These are phyloP conservation scores for Angomonas desouzai DNA, from an alignment of 208 protist species.

Conservation along the genomic window DNA sequence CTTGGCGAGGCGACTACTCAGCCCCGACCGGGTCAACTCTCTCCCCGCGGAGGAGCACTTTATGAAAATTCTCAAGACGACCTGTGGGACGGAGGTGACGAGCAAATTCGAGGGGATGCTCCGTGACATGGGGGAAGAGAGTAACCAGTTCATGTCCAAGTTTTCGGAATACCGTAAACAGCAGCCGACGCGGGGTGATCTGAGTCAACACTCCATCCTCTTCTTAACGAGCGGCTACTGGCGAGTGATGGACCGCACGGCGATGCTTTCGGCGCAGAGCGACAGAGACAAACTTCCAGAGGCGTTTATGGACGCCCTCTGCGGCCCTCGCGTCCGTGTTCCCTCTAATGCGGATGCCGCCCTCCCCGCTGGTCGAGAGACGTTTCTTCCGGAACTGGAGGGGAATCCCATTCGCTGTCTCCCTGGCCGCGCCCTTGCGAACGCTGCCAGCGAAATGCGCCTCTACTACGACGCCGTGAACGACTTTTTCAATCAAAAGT, in stretches of 20 bases:
- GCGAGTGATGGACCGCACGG: constrained; percentile 50
- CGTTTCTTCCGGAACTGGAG: background rate
- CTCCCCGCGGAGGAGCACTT: constrained; percentile 89
- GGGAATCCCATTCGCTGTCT: background rate
- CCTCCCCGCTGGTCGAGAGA: no score
- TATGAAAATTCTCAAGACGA: constrained; percentile 89
- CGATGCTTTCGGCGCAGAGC: background rate
- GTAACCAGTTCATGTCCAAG: no score
- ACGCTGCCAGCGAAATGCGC: background rate
- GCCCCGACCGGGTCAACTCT: constrained; percentile 61
- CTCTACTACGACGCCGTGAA: constrained; percentile 30
- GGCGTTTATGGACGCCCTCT: background rate
- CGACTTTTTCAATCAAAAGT: constrained; percentile 66
- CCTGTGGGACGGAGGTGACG: constrained; percentile 92
- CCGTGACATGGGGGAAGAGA: constrained; percentile 31
- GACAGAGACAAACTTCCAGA: background rate
- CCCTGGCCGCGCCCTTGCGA: background rate
- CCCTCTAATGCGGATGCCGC: no score
- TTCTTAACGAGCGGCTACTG: constrained; percentile 92
- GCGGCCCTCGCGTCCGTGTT: constrained; percentile 14
- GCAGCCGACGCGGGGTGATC: no score
- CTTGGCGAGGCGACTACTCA: constrained; percentile 91
- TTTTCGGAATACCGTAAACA: no score
- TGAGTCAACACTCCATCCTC: constrained; percentile 4
- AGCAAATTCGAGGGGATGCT: constrained; percentile 96